These are phyloP conservation scores for Eucalyptus regnans DNA, from an alignment of 345 rosid species.

Conservation along the genomic window DNA sequence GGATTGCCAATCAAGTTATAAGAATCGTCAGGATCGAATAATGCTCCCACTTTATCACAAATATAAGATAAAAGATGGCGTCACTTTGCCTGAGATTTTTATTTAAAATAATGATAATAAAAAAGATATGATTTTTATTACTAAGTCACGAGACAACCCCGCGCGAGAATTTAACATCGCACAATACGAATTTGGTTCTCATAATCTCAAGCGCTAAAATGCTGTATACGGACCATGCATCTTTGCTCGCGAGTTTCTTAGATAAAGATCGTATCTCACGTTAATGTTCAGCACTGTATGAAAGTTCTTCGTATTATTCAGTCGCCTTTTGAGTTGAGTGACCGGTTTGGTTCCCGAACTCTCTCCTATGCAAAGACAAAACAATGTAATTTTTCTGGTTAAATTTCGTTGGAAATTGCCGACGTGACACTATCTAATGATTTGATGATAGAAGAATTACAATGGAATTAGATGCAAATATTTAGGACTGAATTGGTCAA, in stretches of 20 bases:
- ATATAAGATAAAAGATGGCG: background rate
- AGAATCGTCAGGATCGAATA: background rate
- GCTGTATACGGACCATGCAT: background rate
- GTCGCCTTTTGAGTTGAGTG: background rate
- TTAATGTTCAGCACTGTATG: background rate
- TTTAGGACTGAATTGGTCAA: rapidly evolving
- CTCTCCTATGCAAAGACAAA: background rate
- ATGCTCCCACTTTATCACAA: background rate
- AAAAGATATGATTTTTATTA: background rate
- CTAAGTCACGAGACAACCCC: background rate
- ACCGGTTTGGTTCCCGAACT: background rate
- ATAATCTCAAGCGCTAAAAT: background rate
- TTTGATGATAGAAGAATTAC: background rate
- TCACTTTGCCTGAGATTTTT: background rate
- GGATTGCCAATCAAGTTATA: background rate
- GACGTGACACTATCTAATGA: background rate
- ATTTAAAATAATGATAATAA: too few relatives aligned
- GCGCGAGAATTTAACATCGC: background rate
- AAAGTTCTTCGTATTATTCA: background rate
- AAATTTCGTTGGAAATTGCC: rapidly evolving
- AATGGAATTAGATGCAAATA: rapidly evolving
- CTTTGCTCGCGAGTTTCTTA: background rate
- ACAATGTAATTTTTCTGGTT: too few relatives aligned
- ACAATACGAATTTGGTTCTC: background rate
- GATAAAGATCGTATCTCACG: background rate